phyloP scores from a whole-genome alignment of 1,284 basidiomycete species.

The Cutaneotrichosporon cavernicola region DNA sequence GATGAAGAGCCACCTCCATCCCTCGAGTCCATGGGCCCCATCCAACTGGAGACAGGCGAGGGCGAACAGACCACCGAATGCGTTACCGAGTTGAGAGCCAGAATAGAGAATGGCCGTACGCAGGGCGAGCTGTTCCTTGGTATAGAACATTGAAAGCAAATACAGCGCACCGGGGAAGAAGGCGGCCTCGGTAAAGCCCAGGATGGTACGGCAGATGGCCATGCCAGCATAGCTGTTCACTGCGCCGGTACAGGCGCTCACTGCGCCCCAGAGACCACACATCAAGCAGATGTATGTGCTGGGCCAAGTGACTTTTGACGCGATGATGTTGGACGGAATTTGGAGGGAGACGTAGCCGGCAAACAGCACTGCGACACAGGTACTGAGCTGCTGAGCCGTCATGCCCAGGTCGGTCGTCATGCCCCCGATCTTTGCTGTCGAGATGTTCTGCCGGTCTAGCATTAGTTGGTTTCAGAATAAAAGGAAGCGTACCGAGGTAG shows the following conservation, averaged over 20 bases:
- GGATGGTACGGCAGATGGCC: slow-evolving; percentile 29
- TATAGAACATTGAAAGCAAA: slow-evolving; percentile 46
- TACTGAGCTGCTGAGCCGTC: slow-evolving; percentile 29
- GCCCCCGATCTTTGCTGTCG: slow-evolving; percentile 25
- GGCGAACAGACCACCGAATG: slow-evolving; percentile 42
- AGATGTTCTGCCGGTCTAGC: slow-evolving; percentile 12
- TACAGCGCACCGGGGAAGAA: slow-evolving; percentile 46
- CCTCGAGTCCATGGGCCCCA: slow-evolving; percentile 39
- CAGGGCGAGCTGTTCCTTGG: slow-evolving; percentile 38
- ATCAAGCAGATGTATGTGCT: slow-evolving; percentile 37
- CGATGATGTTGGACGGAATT: slow-evolving; percentile 48
- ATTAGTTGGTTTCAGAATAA: background rate
- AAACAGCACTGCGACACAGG: slow-evolving; percentile 36
- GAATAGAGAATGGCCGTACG: slow-evolving; percentile 40
- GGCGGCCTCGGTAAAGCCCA: slow-evolving; percentile 40
- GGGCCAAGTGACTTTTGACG: slow-evolving; percentile 33
- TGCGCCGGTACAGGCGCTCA: slow-evolving; percentile 38
- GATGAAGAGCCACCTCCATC: slow-evolving; percentile 48
- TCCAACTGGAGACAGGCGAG: slow-evolving; percentile 32
- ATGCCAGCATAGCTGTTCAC: slow-evolving; percentile 33
- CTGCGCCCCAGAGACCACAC: slow-evolving; percentile 42
- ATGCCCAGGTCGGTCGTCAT: slow-evolving; percentile 23
- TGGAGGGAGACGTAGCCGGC: slow-evolving; percentile 34
- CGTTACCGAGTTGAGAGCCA: slow-evolving; percentile 47
- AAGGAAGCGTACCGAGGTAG: background rate